These are phyloP conservation scores for Syzygium malaccense DNA, from an alignment of 441 rosid genomes.

Conservation along the genomic window DNA sequence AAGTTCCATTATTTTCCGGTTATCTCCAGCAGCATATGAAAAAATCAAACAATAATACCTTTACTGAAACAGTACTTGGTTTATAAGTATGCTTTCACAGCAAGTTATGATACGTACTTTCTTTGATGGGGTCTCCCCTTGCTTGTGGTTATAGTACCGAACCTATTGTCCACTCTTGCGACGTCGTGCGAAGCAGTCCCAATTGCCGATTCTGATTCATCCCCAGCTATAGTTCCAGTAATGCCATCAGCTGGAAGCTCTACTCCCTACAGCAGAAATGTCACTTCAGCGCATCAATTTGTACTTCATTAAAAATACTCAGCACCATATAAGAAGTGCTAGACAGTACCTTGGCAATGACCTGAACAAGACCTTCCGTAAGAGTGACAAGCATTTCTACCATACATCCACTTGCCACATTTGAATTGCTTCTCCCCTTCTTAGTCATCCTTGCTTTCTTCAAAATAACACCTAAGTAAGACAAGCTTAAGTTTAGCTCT, in stretches of 20 bases:
- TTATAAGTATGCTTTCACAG: background rate
- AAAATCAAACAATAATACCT: background rate
- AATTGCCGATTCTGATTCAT: conserved; percentile 31
- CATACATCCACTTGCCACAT: conserved; percentile 38
- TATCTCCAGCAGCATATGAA: background rate
- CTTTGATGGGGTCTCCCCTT: conserved; percentile 21
- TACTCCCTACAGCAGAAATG: conserved; percentile 37
- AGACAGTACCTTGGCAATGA: conserved; percentile 52
- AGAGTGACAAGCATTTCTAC: conserved; percentile 68
- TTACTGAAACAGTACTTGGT: background rate
- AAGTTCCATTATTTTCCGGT: background rate
- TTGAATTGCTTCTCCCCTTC: conserved; percentile 55
- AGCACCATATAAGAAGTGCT: background rate
- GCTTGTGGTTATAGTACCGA: conserved; percentile 11
- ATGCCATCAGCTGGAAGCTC: conserved; percentile 39
- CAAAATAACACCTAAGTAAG: conserved; percentile 58
- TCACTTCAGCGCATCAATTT: conserved; percentile 2
- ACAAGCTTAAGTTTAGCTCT: background rate
- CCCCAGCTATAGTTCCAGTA: conserved; percentile 25
- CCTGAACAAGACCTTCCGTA: conserved; percentile 69
- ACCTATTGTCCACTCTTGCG: conserved; percentile 12
- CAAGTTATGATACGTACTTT: conserved; percentile 24
- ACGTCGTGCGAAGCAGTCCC: conserved; percentile 19
- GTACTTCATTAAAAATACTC: background rate
- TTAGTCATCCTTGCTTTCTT: conserved; percentile 64